Evolutionary conservation across 75 land plant species (phyloP), one percentile per base, ranked within the genome.

Genomic region (Pinus albicaulis): DNA sequence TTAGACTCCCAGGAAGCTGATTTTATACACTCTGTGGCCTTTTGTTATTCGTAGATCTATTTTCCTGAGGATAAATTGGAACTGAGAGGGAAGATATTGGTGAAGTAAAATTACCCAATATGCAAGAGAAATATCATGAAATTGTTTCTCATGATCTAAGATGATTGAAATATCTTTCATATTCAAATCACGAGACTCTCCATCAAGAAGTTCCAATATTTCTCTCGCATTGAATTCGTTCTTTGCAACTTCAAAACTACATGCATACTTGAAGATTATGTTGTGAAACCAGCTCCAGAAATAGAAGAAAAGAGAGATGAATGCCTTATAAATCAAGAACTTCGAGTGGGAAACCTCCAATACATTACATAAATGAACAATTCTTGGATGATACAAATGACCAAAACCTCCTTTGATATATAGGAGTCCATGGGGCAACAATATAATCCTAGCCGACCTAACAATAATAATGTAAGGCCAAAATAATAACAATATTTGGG

Each of bases 1-100:
- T 68, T 36, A 38, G 41, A 68, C 3, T 41, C 20, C 36, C 38
- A 64, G 28, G 15, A 6, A 31, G 38, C 34, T 36, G 38, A 64
- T 15, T 64, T 28, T 34, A 48, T 68, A 22, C 20, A 38, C 20
- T 68, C 14, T 20, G 12, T n/a, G 36, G 48, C 71, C 48, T 68
- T 68, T 0, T 68, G 52, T 52, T 68, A 19, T 68, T 68, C 22
- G 20, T 68, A 19, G 71, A 68, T 68, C 71, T 13, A 68, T 48
- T 36, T 8, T 38, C 19, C 52, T 2, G n/a, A 68, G 71, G 71
- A 68, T 48, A 68, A 38, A 68, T 24, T 19, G 71, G 23, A 38
- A 44, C 22, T 20, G 23, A 10, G 0, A 68, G 23, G n/a, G 71
- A 68, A 16, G 71, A 14, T n/a, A 7, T 44, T 68, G 71, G 71